These are phyloP conservation scores for Saururus chinensis DNA, from an alignment of 164 flowering plant genomes.

Conservation along the genomic window DNA sequence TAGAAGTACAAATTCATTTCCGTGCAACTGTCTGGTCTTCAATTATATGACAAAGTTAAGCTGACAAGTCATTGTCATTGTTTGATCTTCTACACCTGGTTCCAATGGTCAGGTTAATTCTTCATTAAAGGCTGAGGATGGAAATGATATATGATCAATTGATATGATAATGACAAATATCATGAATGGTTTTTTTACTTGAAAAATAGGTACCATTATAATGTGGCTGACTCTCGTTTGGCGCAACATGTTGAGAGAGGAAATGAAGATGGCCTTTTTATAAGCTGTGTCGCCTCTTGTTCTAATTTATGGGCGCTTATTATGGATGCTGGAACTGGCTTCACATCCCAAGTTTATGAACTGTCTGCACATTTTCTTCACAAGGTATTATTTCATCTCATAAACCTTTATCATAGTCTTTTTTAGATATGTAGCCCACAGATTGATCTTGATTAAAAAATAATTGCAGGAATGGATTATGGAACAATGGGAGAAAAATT, in stretches of 20 bases:
- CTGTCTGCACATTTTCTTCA: constrained; percentile 66
- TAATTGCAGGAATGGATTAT: constrained; percentile 73
- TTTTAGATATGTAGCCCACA: background rate
- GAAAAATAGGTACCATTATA: constrained; percentile 62
- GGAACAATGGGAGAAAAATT: constrained; percentile 92
- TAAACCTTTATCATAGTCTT: background rate
- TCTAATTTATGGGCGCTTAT: constrained; percentile 88
- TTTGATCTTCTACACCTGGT: too few species aligned
- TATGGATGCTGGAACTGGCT: constrained; percentile 93
- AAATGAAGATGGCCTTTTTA: constrained; percentile 65
- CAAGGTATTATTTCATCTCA: constrained; percentile 35
- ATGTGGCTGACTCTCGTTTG: constrained; percentile 76
- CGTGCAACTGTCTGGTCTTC: too few species aligned
- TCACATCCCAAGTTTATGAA: constrained; percentile 64
- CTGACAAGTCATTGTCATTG: too few species aligned
- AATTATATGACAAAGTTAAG: too few species aligned
- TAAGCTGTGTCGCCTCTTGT: constrained; percentile 79
- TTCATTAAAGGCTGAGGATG: too few species aligned
- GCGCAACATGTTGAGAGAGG: constrained; percentile 82
- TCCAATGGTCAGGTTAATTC: too few species aligned
- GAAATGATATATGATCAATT: too few species aligned
- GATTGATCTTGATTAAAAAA: constrained; percentile 2
- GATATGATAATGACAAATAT: too few species aligned
- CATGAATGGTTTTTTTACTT: too few species aligned
- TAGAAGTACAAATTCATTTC: too few species aligned